phyloP scores from a whole-genome alignment of 305 asterid species.

The Rubia peregrina region DNA sequence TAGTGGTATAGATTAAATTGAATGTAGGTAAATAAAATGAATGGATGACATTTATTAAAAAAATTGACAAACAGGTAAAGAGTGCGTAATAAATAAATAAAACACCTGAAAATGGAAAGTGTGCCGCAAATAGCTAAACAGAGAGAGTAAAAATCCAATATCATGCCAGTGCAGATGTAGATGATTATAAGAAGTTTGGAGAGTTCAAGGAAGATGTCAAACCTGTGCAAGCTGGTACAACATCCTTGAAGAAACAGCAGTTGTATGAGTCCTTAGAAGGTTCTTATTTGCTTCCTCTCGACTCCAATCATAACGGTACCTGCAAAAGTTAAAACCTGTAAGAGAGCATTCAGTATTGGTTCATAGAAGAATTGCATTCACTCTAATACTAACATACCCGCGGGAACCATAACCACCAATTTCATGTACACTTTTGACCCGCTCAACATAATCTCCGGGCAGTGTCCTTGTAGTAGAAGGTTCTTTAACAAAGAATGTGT shows the following conservation, averaged over 20 bases:
- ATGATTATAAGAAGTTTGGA: not conserved
- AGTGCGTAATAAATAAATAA: not conserved
- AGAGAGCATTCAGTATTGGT: slow-evolving; percentile 12
- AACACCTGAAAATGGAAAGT: not conserved
- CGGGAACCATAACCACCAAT: slow-evolving; percentile 89
- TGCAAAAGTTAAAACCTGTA: slow-evolving; percentile 21
- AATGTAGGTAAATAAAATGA: no score
- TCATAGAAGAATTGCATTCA: not conserved
- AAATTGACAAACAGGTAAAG: not conserved
- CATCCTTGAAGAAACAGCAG: slow-evolving; percentile 98
- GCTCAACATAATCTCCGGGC: slow-evolving; percentile 91
- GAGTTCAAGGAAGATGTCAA: not conserved
- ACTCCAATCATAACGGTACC: slow-evolving; percentile 91
- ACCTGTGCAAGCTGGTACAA: slow-evolving; percentile 68
- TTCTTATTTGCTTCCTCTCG: slow-evolving; percentile 94
- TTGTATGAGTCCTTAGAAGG: slow-evolving; percentile 93
- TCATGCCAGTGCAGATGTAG: not conserved
- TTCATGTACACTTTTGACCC: slow-evolving; percentile 77
- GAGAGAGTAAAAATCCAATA: not conserved
- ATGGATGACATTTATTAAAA: no score
- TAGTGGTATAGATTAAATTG: no score
- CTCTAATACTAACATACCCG: slow-evolving; percentile 47
- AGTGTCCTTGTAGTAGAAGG: slow-evolving; percentile 73
- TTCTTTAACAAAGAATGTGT: slow-evolving; percentile 33
- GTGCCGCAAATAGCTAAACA: not conserved